Base-by-base conservation (phyloP, 768 basidiomycete genomes). In the Russula lepida region DNA sequence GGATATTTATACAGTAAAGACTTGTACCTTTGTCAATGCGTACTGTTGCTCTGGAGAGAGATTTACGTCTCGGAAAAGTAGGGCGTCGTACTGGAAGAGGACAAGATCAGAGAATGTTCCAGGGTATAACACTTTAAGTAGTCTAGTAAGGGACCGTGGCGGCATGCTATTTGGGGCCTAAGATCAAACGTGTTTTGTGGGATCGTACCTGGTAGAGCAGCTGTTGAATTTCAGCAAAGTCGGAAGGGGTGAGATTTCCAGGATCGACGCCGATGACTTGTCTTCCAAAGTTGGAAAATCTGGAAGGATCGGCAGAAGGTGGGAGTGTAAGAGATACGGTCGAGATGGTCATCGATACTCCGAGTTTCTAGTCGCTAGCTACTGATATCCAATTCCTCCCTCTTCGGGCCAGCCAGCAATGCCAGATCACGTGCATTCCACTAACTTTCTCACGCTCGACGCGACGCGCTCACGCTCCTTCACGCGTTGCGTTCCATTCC, bases 31-130 rank as follows among this genome's bases (percentile, higher is more conserved):
- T 15, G 91, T 93, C 62, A 95, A 73, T 15, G 82, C 81, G 71
- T 89, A 92, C 71, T 94, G 92, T 69, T 89, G 84, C 71, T 91
- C 89, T 0, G 92, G 91, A 5, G 84, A 80, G 25, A 94, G 71
- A 32, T 79, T 73, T 33, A 79, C 79, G 68, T 88, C 73, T 58
- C 88, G 79, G 76, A 94, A 95, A 57, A 95, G 76, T 44, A 95
- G 79, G 19, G 79, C 80, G 46, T 81, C 80, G 66, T 94, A 79
- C 89, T 92, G 68, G 55, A 51, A 62, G 44, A 17, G 23, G 56
- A 48, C 33, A 53, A 33, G 48, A 28, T 50, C 43, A 57, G 35
- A 21, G 50, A 52, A 56, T 33, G 6, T 60, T 60, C 48, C 8
- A 27, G n/a, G n/a, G n/a, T n/a, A n/a, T n/a, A n/a, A n/a, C n/a